phyloP scores from a whole-genome alignment of 345 rosid genomes.

The Corymbia maculata region DNA sequence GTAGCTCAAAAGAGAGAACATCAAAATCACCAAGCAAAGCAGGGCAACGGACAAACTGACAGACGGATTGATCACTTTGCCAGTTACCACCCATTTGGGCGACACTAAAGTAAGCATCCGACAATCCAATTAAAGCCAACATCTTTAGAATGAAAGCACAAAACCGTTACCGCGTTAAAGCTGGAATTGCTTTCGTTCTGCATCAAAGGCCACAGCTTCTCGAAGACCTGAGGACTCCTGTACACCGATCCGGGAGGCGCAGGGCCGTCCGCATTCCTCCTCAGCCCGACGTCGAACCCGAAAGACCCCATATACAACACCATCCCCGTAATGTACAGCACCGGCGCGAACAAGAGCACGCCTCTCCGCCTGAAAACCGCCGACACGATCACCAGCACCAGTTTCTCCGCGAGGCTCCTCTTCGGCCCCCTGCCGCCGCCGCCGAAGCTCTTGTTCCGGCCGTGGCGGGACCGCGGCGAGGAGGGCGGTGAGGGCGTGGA shows the following conservation, averaged over 20 bases:
- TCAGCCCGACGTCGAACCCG: conserved; percentile 58
- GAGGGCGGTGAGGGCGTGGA: conserved; percentile 62
- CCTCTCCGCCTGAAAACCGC: conserved; percentile 72
- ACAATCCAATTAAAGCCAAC: neutral
- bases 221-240: conserved; percentile 79
- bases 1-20: neutral
- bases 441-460: conserved; percentile 24
- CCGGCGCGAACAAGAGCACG: conserved; percentile 70
- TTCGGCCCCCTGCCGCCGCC: conserved; percentile 11
- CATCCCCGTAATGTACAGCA: conserved; percentile 81
- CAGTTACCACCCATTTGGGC: neutral
- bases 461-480: conserved; percentile 71
- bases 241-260: conserved; percentile 71
- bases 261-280: conserved; percentile 22
- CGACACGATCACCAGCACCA: conserved; percentile 42
- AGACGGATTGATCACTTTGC: neutral
- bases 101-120: neutral
- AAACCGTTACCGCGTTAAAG: conserved; percentile 47
- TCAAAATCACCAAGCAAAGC: neutral
- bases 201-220: conserved; percentile 82
- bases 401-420: conserved; percentile 42
- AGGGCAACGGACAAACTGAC: neutral
- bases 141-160: neutral
- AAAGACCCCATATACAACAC: conserved; percentile 81
- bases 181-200: conserved; percentile 49